Percentiles rank a stretch among this genome's conserved stretches.
phyloP scores from a whole-genome alignment of 352 stramenopile genomes.

The Phytophthora pseudosyringae region DNA sequence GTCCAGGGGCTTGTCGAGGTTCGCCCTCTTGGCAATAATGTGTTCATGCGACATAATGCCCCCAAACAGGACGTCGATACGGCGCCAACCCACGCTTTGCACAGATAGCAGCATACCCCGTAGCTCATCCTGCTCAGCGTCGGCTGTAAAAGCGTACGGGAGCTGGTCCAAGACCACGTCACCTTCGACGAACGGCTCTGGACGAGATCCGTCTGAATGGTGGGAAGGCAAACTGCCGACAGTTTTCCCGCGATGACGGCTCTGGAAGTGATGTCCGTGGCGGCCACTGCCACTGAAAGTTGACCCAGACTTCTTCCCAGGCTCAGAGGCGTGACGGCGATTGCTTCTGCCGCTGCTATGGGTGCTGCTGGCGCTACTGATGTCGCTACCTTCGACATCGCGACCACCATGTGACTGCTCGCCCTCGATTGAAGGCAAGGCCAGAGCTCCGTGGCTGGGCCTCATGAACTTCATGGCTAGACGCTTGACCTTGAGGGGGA shows the following conservation, averaged over 20 bases:
- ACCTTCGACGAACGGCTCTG: constrained; percentile 57
- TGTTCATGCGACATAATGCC: constrained; percentile 75
- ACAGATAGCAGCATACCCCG: constrained; percentile 79
- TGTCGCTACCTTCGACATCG: constrained; percentile 21
- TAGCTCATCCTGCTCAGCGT: constrained; percentile 64
- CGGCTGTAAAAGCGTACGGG: constrained; percentile 69
- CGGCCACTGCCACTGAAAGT: constrained; percentile 13
- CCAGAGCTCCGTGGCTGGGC: constrained; percentile 25
- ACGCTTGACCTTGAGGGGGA: constrained; percentile 53
- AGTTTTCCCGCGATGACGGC: constrained; percentile 35
- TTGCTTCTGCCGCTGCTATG: constrained; percentile 21
- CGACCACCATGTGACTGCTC: constrained; percentile 10
- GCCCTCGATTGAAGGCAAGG: constrained; percentile 32
- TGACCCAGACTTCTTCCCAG: constrained; percentile 27
- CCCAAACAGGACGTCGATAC: constrained; percentile 76
- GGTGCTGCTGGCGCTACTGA: constrained; percentile 22
- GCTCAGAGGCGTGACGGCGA: constrained; percentile 25
- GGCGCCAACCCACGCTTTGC: constrained; percentile 76
- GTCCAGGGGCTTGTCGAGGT: constrained; percentile 56
- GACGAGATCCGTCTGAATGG: constrained; percentile 32
- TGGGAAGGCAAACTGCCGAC: constrained; percentile 26
- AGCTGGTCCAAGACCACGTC: constrained; percentile 72
- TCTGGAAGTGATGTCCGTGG: constrained; percentile 21
- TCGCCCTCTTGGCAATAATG: constrained; percentile 83
- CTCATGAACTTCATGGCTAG: constrained; percentile 39